Base-by-base conservation (phyloP, 495 filamentous ascomycete species). In the Thozetella sp. region DNA sequence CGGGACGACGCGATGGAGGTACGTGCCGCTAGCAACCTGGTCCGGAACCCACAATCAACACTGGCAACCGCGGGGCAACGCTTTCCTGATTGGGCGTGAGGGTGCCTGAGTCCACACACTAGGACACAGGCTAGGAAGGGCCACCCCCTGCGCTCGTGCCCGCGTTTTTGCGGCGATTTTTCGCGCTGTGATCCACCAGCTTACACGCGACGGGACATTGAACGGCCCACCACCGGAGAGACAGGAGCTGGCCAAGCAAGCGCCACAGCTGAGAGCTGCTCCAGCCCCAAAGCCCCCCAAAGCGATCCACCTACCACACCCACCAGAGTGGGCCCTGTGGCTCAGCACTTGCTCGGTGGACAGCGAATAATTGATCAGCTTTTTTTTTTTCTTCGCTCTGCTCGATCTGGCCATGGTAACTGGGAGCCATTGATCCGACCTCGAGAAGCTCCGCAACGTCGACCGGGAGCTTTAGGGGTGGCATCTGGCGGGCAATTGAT, bases 31-130 rank as follows among this genome's bases (percentile, higher is more conserved):
- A 52, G 45, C 23, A 46, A 25, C 43, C 53, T 11, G 46, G 17
- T 51, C 60, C 17, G 23, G 45, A 62, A 59, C 56, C 64, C 64
- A 67, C 67, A 22, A 57, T 76, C 75, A 81, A 81, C 78, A 81
- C 60, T 59, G 63, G 72, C 76, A 79, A 81, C 79, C 56, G 68
- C 74, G 63, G 69, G 65, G 79, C 79, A 81, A 81, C 77, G 67
- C 54, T 11, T 0, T 20, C 56, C 58, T 69, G 57, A 80, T 82
- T 81, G 80, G 79, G 40, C 37, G 12, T 46, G 27, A 55, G 22
- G 25, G 34, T 13, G 23, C 30, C 43, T 22, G 22, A n/a, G 40
- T 30, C 23, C 58, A 30, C 20, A 48, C 26, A 19, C 48, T 62
- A 56, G 59, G 59, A 58, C 45, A 23, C 51, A 53, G 23, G 22